Conservation (phyloP, 164 flowering plant species). For the Macadamia tetraphylla region DNA sequence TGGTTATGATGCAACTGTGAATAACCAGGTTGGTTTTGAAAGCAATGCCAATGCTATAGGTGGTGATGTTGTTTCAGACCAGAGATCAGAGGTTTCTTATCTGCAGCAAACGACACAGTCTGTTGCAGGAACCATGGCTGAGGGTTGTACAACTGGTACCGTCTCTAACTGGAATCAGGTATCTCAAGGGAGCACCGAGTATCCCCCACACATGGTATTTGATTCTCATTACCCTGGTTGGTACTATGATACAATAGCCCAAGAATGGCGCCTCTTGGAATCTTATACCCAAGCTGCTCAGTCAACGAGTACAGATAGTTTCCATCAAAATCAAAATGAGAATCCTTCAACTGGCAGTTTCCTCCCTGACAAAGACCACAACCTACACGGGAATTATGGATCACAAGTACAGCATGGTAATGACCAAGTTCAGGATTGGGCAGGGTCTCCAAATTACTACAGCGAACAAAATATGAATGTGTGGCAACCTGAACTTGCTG, state of each 20-base stretch:
- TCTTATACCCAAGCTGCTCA: conserved; percentile 36
- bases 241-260: conserved; percentile 73
- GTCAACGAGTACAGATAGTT: conserved; percentile 24
- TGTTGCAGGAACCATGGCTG: conserved; percentile 36
- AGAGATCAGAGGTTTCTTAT: conserved; percentile 50
- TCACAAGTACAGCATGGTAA: conserved; percentile 26
- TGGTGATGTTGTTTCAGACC: conserved; percentile 28
- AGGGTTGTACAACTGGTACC: conserved; percentile 32
- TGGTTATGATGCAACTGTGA: conserved; percentile 29
- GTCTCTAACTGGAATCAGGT: conserved; percentile 44
- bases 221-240: conserved; percentile 95
- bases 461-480: conserved; percentile 28
- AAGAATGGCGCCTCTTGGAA: conserved; percentile 71
- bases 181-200: conserved; percentile 45
- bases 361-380: conserved; percentile 17
- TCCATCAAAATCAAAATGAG: conserved; percentile 41
- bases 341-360: conserved; percentile 20
- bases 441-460: conserved; percentile 25
- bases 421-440: conserved; percentile 33
- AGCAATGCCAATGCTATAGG: conserved; percentile 14
- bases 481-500: conserved; percentile 38
- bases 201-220: conserved; percentile 82
- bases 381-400: conserved; percentile 19
- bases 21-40: conserved; percentile 22
- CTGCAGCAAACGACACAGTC: conserved; percentile 62